Evolutionary conservation across 768 basidiomycete genomes (phyloP).

Genomic region (Podaxis sp.): DNA sequence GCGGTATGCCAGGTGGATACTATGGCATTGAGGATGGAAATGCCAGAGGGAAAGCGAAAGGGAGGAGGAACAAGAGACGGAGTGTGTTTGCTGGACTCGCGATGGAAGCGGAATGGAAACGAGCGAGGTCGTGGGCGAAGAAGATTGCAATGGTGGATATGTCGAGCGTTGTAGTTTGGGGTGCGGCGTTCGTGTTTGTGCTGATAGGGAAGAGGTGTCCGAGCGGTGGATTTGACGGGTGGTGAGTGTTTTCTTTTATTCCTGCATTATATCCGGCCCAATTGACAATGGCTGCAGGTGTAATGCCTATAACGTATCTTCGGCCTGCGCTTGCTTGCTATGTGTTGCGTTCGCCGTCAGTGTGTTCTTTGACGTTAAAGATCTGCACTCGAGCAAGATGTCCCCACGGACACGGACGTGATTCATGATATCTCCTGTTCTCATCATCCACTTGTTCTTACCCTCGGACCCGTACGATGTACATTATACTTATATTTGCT

Average conservation of each 20-base stretch:
- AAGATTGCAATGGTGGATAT: slow-evolving; percentile 51
- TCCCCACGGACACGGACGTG: slow-evolving; percentile 55
- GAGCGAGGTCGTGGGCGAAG: slow-evolving; percentile 52
- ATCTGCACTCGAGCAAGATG: slow-evolving; percentile 55
- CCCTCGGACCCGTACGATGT: not conserved
- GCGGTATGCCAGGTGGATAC: slow-evolving; percentile 35
- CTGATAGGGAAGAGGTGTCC: slow-evolving; percentile 64
- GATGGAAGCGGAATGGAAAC: slow-evolving; percentile 63
- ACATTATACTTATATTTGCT: not conserved
- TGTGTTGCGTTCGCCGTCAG: slow-evolving; percentile 53
- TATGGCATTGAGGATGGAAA: slow-evolving; percentile 14
- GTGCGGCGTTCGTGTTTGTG: slow-evolving; percentile 56
- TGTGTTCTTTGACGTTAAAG: slow-evolving; percentile 65
- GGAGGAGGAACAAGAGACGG: slow-evolving; percentile 39
- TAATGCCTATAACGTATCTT: slow-evolving; percentile 66
- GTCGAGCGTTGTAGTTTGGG: slow-evolving; percentile 51
- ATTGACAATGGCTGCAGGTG: slow-evolving; percentile 43
- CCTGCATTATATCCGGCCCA: not conserved
- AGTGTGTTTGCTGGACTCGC: slow-evolving; percentile 59
- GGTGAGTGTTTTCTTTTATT: slow-evolving; percentile 39
- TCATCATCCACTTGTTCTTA: not conserved
- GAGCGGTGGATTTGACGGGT: slow-evolving; percentile 58
- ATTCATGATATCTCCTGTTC: not conserved
- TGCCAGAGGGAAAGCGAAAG: slow-evolving; percentile 26
- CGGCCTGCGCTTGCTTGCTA: slow-evolving; percentile 59